These are phyloP conservation scores for Colletotrichum kahawae DNA, from an alignment of 2,329 filamentous ascomycete species.

Conservation along the genomic window DNA sequence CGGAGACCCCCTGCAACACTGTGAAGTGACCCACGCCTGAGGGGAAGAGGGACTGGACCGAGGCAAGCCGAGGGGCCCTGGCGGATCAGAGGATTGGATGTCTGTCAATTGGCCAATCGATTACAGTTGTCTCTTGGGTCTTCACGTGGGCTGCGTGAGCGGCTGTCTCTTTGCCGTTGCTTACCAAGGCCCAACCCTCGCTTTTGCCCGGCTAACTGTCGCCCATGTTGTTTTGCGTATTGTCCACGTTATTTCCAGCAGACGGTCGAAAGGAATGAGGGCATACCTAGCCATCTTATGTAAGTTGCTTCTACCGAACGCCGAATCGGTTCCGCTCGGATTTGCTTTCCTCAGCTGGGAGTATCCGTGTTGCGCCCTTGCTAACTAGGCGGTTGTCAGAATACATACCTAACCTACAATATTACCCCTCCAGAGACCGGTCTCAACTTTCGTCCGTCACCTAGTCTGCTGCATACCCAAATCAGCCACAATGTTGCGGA, in stretches of 20 bases:
- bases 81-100: neutral
- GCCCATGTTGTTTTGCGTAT: neutral
- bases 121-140: neutral
- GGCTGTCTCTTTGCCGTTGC: neutral
- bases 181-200: slow-evolving; percentile 12
- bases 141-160: neutral
- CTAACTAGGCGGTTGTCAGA: neutral
- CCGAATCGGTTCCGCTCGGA: neutral
- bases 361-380: neutral
- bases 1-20: neutral
- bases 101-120: slow-evolving; percentile 20
- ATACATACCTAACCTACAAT: neutral
- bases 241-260: slow-evolving; percentile 6
- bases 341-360: neutral
- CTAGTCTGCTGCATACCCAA: neutral
- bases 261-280: neutral
- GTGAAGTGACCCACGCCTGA: neutral
- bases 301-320: neutral
- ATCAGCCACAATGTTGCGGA: slow-evolving; percentile 35
- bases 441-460: neutral
- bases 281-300: neutral
- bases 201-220: neutral
- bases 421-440: neutral
- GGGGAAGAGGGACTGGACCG: slow-evolving; percentile 18
- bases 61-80: slow-evolving; percentile 19